phyloP scores from a whole-genome alignment of 2,329 filamentous ascomycete species.

The Parastagonospora avenae region DNA sequence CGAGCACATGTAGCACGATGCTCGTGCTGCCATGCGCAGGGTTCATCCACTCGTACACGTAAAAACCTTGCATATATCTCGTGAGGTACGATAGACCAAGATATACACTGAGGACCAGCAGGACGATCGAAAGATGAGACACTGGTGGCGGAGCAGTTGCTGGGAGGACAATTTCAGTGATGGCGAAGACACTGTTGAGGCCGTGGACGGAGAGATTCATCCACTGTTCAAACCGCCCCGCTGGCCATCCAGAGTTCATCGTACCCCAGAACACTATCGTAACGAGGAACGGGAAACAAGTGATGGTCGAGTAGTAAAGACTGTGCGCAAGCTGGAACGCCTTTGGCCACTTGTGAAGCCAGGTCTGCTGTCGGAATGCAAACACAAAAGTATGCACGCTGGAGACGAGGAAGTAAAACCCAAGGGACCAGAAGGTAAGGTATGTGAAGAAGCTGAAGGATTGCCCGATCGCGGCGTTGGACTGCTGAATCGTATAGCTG shows the following conservation, averaged over 20 bases:
- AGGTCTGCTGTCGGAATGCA: slow-evolving; percentile 33
- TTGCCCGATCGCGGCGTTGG: slow-evolving; percentile 61
- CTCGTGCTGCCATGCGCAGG: slow-evolving; percentile 28
- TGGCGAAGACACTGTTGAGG: slow-evolving; percentile 72
- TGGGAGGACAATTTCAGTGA: slow-evolving; percentile 73
- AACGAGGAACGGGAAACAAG: slow-evolving; percentile 46
- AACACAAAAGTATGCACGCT: slow-evolving; percentile 72
- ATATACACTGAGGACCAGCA: slow-evolving; percentile 72
- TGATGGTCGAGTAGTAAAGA: slow-evolving; percentile 46
- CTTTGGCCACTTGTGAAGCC: slow-evolving; percentile 42
- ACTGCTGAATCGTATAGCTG: slow-evolving; percentile 63
- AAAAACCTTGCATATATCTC: slow-evolving; percentile 69
- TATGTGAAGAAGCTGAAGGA: slow-evolving; percentile 81
- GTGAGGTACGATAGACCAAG: slow-evolving; percentile 75
- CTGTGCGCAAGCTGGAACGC: slow-evolving; percentile 40
- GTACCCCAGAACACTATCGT: slow-evolving; percentile 49
- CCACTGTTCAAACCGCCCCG: slow-evolving; percentile 48
- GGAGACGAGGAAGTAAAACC: slow-evolving; percentile 74
- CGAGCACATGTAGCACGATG: slow-evolving; percentile 27
- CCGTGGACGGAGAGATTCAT: slow-evolving; percentile 73
- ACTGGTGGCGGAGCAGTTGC: slow-evolving; percentile 65
- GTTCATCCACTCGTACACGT: slow-evolving; percentile 66
- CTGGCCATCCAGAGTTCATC: slow-evolving; percentile 50
- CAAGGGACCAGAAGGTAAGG: slow-evolving; percentile 78
- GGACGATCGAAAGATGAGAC: slow-evolving; percentile 67